These are phyloP conservation scores for Aspergillus incahuasiensis DNA, from an alignment of 495 filamentous ascomycete genomes.

Conservation along the genomic window DNA sequence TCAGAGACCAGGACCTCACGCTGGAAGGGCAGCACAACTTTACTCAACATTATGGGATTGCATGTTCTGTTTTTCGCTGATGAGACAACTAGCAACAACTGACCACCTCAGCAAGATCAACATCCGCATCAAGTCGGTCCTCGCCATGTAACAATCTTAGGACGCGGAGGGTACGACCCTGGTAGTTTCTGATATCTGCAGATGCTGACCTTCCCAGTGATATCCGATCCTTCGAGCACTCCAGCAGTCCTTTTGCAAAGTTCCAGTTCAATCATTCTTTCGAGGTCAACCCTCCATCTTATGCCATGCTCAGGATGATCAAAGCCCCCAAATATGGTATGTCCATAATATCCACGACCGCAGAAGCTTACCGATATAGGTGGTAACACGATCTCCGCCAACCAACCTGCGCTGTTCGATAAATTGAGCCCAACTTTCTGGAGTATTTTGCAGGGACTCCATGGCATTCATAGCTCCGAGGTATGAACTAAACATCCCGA, in stretches of 20 bases:
- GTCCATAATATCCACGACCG: neutral
- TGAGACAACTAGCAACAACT: neutral
- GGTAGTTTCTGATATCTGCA: neutral
- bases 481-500: too few species aligned
- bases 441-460: neutral
- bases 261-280: slow-evolving; percentile 29
- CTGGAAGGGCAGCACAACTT: slow-evolving; percentile 24
- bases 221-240: slow-evolving; percentile 8
- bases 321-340: slow-evolving; percentile 6
- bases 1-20: slow-evolving; percentile 40
- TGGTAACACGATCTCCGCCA: slow-evolving; percentile 3
- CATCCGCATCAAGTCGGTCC: slow-evolving; percentile 4
- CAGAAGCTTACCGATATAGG: neutral
- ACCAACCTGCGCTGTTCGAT: slow-evolving; percentile 3
- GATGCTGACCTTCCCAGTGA: neutral
- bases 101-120: slow-evolving; percentile 1
- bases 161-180: slow-evolving; percentile 2
- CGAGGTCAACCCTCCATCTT: slow-evolving; percentile 27
- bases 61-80: neutral
- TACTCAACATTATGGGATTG: slow-evolving; percentile 20
- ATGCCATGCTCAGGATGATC: slow-evolving; percentile 26
- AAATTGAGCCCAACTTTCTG: slow-evolving; percentile 2
- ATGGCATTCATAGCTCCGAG: slow-evolving; percentile 3
- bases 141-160: slow-evolving; percentile 5
- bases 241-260: slow-evolving; percentile 4